phyloP scores from a whole-genome alignment of 2,329 filamentous ascomycete species.

The Gyromitra esculenta region DNA sequence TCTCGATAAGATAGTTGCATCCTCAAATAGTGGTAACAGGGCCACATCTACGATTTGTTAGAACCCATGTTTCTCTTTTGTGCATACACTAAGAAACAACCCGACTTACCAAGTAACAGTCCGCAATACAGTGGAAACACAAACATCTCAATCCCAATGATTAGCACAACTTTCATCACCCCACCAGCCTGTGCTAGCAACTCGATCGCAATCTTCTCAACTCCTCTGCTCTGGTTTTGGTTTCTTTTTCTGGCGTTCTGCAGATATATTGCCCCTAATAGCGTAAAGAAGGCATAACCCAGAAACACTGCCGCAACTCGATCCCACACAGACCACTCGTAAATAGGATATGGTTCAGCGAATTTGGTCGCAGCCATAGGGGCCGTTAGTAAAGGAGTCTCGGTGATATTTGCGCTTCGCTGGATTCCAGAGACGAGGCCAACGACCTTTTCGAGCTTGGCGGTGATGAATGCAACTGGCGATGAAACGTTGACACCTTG shows the following conservation, averaged over 20 bases:
- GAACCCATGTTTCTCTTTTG: background rate
- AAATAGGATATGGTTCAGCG: constrained; percentile 41
- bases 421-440: constrained; percentile 37
- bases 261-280: constrained; percentile 81
- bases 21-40: constrained; percentile 85
- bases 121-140: constrained; percentile 96
- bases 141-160: constrained; percentile 99
- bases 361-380: constrained; percentile 17
- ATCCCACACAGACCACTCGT: constrained; percentile 65
- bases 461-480: constrained; percentile 49
- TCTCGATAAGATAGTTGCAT: constrained; percentile 79
- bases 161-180: constrained; percentile 96
- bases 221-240: constrained; percentile 63
- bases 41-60: constrained; percentile 71
- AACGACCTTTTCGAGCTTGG: constrained; percentile 45
- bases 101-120: constrained; percentile 70
- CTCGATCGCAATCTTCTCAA: constrained; percentile 82
- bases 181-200: constrained; percentile 91
- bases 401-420: constrained; percentile 26
- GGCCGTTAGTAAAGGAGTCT: background rate
- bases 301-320: constrained; percentile 77
- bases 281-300: constrained; percentile 81
- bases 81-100: background rate
- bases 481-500: constrained; percentile 42
- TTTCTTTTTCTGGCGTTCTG: constrained; percentile 68